Conservation (phyloP, 2,329 filamentous ascomycete species). For the Aspergillus niger region DNA sequence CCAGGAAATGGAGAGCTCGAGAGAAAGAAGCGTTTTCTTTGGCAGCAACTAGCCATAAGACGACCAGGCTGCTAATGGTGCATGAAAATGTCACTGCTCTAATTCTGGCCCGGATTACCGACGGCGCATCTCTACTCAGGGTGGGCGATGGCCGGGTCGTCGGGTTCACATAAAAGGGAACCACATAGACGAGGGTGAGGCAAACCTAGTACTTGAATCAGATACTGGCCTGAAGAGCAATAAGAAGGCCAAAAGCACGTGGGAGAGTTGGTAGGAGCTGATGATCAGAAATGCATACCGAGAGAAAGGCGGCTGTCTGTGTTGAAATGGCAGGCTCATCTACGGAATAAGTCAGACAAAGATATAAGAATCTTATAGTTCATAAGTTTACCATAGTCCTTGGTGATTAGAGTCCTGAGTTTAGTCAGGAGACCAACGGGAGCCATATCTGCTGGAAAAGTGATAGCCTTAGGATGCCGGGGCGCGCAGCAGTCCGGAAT, state of each 20-base stretch:
- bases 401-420: slow-evolving; percentile 36
- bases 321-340: slow-evolving; percentile 42
- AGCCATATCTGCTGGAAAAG: slow-evolving; percentile 29
- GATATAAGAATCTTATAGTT: background rate
- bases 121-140: slow-evolving; percentile 82
- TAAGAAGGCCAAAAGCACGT: background rate
- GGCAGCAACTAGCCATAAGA: slow-evolving; percentile 65
- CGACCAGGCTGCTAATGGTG: slow-evolving; percentile 65
- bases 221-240: background rate
- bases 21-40: slow-evolving; percentile 52
- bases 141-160: slow-evolving; percentile 76
- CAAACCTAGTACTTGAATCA: slow-evolving; percentile 55
- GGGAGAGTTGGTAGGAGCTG: slow-evolving; percentile 1
- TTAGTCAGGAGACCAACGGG: slow-evolving; percentile 35
- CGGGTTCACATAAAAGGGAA: slow-evolving; percentile 83
- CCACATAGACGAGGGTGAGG: slow-evolving; percentile 87
- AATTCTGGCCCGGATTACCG: slow-evolving; percentile 84
- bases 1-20: slow-evolving; percentile 69
- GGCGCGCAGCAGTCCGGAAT: background rate
- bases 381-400: slow-evolving; percentile 30
- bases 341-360: slow-evolving; percentile 21
- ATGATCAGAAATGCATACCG: slow-evolving; percentile 34
- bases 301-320: slow-evolving; percentile 40
- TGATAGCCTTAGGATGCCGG: background rate
- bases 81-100: slow-evolving; percentile 78